Percentiles rank a stretch among this genome's conserved stretches.
phyloP scores from a whole-genome alignment of 495 filamentous ascomycete species.

The Penicillium mononematosum region DNA sequence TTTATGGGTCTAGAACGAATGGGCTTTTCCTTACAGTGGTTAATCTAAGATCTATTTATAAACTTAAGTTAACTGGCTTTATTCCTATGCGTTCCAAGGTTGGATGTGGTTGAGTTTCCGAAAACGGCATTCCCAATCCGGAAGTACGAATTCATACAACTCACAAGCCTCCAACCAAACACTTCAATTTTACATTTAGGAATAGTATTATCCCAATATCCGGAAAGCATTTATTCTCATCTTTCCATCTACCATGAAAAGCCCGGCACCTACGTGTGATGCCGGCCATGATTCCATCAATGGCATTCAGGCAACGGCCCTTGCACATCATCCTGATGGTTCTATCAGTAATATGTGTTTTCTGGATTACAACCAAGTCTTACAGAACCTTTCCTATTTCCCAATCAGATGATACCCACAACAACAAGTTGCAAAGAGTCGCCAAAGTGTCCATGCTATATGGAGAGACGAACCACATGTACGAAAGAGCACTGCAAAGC shows the following conservation, averaged over 20 bases:
- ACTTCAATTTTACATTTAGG: background rate
- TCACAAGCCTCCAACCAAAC: background rate
- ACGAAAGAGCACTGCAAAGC: constrained; percentile 41
- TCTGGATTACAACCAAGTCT: background rate
- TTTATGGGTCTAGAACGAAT: background rate
- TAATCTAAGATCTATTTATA: background rate
- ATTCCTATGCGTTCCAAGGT: background rate
- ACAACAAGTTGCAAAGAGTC: constrained; percentile 8
- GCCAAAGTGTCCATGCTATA: constrained; percentile 37
- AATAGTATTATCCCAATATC: background rate
- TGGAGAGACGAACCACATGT: constrained; percentile 29
- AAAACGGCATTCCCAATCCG: constrained; percentile 8
- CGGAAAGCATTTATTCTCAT: background rate
- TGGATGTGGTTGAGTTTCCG: background rate
- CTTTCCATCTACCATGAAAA: background rate
- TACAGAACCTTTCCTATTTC: background rate
- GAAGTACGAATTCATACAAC: constrained; percentile 6
- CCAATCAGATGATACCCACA: background rate
- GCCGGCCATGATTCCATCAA: background rate
- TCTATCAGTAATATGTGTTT: background rate
- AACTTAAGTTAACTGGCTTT: background rate
- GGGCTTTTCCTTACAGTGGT: background rate
- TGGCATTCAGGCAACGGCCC: constrained; percentile 4
- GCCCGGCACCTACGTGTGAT: background rate
- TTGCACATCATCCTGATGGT: background rate